Evolutionary conservation across 306 rosid species (phyloP).

Genomic region (Purshia tridentata): DNA sequence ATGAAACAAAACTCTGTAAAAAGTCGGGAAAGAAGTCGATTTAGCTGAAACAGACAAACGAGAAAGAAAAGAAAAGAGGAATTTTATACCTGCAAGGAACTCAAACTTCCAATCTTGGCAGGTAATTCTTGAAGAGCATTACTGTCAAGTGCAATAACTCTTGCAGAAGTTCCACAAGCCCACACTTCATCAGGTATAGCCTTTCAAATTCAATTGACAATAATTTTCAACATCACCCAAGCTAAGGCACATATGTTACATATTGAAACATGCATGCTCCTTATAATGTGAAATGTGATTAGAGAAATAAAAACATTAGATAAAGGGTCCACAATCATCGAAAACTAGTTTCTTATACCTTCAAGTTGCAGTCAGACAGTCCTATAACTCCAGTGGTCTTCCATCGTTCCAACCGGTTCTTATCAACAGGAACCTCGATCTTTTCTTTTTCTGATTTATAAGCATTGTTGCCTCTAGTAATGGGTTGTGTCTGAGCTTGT

Average conservation of each 20-base stretch:
- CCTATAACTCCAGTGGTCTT: constrained; percentile 73
- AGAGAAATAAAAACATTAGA: background rate
- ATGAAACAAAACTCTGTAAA: constrained; percentile 17
- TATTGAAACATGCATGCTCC: background rate
- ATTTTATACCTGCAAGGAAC: constrained; percentile 51
- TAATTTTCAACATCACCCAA: background rate
- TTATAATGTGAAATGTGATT: background rate
- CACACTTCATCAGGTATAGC: constrained; percentile 81
- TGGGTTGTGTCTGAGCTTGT: constrained; percentile 55
- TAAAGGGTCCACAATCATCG: background rate
- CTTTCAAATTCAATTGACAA: constrained; percentile 42
- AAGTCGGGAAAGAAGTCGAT: background rate
- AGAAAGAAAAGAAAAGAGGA: constrained; percentile 19
- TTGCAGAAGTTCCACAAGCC: constrained; percentile 59
- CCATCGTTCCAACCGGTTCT: constrained; percentile 60
- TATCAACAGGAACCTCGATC: constrained; percentile 34
- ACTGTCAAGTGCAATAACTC: constrained; percentile 66
- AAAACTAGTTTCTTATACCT: constrained; percentile 41
- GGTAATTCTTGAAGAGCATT: constrained; percentile 61
- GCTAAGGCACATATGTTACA: background rate
- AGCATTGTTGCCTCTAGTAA: constrained; percentile 30
- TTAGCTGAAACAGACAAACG: constrained; percentile 3
- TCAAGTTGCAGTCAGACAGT: constrained; percentile 74
- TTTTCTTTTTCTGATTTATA: constrained; percentile 32
- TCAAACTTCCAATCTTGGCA: constrained; percentile 47